Conservation (phyloP, 2,329 filamentous ascomycete species). For the Calonectria pteridis region DNA sequence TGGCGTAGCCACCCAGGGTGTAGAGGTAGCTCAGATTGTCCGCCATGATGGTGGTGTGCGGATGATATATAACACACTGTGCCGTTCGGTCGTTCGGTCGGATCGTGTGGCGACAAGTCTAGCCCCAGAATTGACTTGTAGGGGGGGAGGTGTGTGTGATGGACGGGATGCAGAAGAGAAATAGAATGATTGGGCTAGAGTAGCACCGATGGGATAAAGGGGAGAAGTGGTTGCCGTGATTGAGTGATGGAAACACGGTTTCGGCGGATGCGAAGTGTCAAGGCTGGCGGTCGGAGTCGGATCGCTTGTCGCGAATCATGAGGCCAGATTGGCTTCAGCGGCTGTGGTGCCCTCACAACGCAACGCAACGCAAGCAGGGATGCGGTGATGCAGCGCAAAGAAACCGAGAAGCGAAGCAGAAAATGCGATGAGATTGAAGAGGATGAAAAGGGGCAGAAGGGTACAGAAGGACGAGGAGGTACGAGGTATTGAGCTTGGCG, state of each 20-base stretch:
- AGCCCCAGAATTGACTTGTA: constrained; percentile 30
- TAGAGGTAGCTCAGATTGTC: constrained; percentile 53
- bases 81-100: constrained; percentile 21
- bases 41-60: constrained; percentile 44
- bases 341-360: constrained; percentile 31
- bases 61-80: not conserved
- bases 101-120: constrained; percentile 28
- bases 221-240: constrained; percentile 12
- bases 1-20: constrained; percentile 53
- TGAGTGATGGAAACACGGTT: constrained; percentile 24
- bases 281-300: constrained; percentile 20
- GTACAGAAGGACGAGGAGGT: constrained; percentile 30
- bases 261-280: constrained; percentile 24
- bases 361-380: constrained; percentile 22
- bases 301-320: constrained; percentile 43
- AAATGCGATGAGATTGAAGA: constrained; percentile 19
- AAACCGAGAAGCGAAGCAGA: constrained; percentile 2
- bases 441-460: constrained; percentile 36
- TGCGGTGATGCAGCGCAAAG: constrained; percentile 27
- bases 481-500: constrained; percentile 39
- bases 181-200: constrained; percentile 15
- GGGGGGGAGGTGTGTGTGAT: constrained; percentile 15
- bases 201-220: constrained; percentile 1
- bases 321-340: constrained; percentile 50
- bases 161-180: constrained; percentile 12